Evolutionary conservation across 306 rosid species (phyloP), one percentile per base, ranked within the genome.

Genomic region (Dryas drummondii): DNA sequence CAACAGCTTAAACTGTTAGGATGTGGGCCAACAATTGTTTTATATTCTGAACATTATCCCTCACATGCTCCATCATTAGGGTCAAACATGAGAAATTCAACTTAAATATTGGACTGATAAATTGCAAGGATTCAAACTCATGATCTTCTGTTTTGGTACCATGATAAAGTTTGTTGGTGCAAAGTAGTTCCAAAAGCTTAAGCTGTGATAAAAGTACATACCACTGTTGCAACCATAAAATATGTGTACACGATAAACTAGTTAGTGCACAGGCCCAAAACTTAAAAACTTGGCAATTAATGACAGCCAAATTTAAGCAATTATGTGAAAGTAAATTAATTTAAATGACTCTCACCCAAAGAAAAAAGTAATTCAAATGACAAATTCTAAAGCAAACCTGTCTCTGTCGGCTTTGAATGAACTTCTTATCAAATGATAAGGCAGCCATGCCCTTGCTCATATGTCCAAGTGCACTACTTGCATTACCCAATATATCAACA

Each of bases 361-460:
- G 37, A 32, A 32, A 32, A 32, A 32, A 32, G 37, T 32, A 32
- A 32, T 22, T 32, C 9, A 9, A 42, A 41, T 13, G 65, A 26
- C n/a, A 76, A 67, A 32, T 32, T 51, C 74, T 58, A 68, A 54
- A 75, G 56, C 85, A 73, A 81, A 94, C 99, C 99, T 94, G 97
- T 87, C 88, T 86, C 80, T 81, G 90, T 63, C 99, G 97, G 82
- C 97, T 88, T 81, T 94, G 99, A 81, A 94, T 94, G 87, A 94
- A 94, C 84, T 94, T 94, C 89, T 89, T 91, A 84, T 94, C 99
- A 94, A 94, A 90, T 52, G 99, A 94, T 79, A 94, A 86, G 32
- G 97, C 97, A 81, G 99, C 99, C 80, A 94, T 93, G 71, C 99
- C 97, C 90, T 92, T 94, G 72, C 99, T 94, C 99, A 94, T 94